A percentile compares a stretch with the other conserved stretches of the same genome.
These are phyloP conservation scores for Pestalotiopsis fici DNA, from an alignment of 2,329 filamentous ascomycete genomes.

Conservation along the genomic window DNA sequence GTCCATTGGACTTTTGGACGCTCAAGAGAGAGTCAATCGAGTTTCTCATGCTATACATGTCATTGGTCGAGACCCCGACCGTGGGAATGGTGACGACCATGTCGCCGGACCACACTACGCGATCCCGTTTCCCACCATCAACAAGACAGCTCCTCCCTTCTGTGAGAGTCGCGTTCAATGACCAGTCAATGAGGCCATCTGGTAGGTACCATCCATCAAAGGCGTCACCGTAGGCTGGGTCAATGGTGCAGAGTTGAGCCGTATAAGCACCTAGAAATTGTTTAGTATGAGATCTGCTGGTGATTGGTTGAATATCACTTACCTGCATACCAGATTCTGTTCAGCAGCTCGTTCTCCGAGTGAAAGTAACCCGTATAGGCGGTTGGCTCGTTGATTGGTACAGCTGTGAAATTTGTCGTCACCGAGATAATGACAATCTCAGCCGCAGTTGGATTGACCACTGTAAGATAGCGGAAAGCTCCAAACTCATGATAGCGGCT, in stretches of 20 bases:
- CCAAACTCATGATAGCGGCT: not conserved
- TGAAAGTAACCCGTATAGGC: slow-evolving; percentile 54
- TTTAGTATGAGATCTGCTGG: not conserved
- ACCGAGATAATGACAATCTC: not conserved
- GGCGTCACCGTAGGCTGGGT: slow-evolving; percentile 19
- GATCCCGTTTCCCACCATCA: slow-evolving; percentile 61
- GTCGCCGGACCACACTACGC: slow-evolving; percentile 63
- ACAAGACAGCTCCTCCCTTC: slow-evolving; percentile 30
- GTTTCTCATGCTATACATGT: slow-evolving; percentile 50
- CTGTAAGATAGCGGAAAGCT: not conserved
- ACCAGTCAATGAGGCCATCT: slow-evolving; percentile 23
- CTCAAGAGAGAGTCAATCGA: slow-evolving; percentile 49
- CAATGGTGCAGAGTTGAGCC: slow-evolving; percentile 33
- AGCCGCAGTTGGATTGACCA: not conserved
- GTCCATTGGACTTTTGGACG: slow-evolving; percentile 43
- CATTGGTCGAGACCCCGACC: slow-evolving; percentile 55
- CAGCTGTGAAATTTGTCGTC: not conserved
- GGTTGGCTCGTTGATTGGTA: not conserved
- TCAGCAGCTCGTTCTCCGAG: slow-evolving; percentile 48
- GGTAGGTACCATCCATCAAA: slow-evolving; percentile 11
- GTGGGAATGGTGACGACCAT: slow-evolving; percentile 58
- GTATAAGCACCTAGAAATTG: slow-evolving; percentile 42
- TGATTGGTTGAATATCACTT: not conserved
- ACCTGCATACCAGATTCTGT: slow-evolving; percentile 50
- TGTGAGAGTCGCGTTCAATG: slow-evolving; percentile 33